Conservation (phyloP, 1,139 yeast species). For the Cylindricascospora bacillispora region DNA sequence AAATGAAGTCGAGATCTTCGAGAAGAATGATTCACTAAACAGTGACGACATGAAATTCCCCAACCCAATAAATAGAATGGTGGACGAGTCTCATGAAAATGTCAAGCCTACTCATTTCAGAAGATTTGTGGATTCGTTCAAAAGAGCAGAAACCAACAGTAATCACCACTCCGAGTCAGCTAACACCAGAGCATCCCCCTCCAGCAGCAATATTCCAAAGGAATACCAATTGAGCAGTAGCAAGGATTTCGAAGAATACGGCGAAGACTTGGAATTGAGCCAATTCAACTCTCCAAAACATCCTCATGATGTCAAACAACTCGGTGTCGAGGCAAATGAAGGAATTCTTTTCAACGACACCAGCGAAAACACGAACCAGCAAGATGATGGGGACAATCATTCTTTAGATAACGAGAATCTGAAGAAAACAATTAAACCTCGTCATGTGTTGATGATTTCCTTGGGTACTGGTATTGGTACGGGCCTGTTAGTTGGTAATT, state of each 20-base stretch:
- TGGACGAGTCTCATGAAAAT: no score
- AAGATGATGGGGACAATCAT: no score
- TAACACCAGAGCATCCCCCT: slow-evolving; percentile 2
- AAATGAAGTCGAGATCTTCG: no score
- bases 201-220: slow-evolving; percentile 1
- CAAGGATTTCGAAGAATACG: background rate
- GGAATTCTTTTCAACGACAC: slow-evolving; percentile 1
- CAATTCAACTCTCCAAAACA: slow-evolving; percentile 2
- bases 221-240: background rate
- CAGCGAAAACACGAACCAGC: background rate
- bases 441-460: slow-evolving; percentile 59
- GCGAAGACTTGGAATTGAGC: slow-evolving; percentile 3
- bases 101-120: no score
- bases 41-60: no score
- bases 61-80: no score
- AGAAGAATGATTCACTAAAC: no score
- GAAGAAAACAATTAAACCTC: slow-evolving; percentile 36
- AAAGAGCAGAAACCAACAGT: slow-evolving; percentile 12
- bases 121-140: slow-evolving; percentile 21
- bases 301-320: slow-evolving; percentile 4
- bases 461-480: slow-evolving; percentile 81
- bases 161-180: slow-evolving; percentile 1
- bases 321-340: slow-evolving; percentile 2
- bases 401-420: slow-evolving; percentile 24
- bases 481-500: slow-evolving; percentile 66